Percentiles rank a stretch among this genome's conserved stretches.
Evolutionary conservation across 352 stramenopile species (phyloP).

Genomic region (Globisporangium polare): DNA sequence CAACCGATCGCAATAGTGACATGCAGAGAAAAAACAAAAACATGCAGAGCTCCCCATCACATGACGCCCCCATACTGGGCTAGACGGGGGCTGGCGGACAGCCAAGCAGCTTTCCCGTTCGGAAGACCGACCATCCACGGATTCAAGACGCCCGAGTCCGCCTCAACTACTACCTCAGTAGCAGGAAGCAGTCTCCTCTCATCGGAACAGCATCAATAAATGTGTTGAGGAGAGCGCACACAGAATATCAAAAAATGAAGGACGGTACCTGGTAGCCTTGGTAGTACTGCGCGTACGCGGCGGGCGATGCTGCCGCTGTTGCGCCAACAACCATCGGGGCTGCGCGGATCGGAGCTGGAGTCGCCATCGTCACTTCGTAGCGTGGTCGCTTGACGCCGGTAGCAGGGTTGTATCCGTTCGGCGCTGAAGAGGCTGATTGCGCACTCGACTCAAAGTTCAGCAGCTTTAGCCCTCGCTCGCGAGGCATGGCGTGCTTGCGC

Average conservation of each 20-base stretch:
- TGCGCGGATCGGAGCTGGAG: conserved; percentile 16
- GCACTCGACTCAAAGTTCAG: conserved; percentile 37
- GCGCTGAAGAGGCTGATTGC: background rate
- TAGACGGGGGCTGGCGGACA: background rate
- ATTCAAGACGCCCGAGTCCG: background rate
- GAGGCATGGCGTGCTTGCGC: conserved; percentile 50
- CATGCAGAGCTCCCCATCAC: conserved; percentile 12
- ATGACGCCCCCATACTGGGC: conserved; percentile 2
- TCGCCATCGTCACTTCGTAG: conserved; percentile 29
- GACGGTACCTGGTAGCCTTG: conserved; percentile 75
- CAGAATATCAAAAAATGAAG: conserved; percentile 17
- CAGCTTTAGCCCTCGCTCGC: conserved; percentile 55
- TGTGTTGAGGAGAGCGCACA: conserved; percentile 7
- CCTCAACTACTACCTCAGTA: background rate
- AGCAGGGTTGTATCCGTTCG: conserved; percentile 20
- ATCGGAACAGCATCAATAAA: conserved; percentile 17
- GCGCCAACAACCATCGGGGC: conserved; percentile 17
- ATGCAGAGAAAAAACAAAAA: conserved; percentile 2
- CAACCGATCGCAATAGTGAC: background rate
- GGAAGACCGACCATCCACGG: background rate
- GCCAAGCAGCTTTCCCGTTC: background rate
- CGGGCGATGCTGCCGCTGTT: conserved; percentile 24
- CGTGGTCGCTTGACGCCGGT: conserved; percentile 54
- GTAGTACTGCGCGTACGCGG: conserved; percentile 58
- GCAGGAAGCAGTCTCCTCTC: conserved; percentile 10